These are phyloP conservation scores for Tetrapyrgos nigripes DNA, from an alignment of 1,284 basidiomycete genomes.

Conservation along the genomic window DNA sequence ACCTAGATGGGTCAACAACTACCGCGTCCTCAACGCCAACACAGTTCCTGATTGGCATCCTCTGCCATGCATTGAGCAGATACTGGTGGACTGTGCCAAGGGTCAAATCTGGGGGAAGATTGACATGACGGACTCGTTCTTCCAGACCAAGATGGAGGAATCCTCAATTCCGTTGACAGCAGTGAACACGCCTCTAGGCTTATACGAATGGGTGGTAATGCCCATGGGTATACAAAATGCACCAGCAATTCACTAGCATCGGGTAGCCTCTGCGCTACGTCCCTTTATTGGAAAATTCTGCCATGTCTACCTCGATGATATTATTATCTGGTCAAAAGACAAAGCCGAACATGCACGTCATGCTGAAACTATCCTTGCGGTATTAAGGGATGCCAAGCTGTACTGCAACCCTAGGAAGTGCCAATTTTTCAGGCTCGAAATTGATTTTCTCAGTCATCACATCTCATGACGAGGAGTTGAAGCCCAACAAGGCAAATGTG, in stretches of 20 bases:
- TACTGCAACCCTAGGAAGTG: conserved; percentile 29
- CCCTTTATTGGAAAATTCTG: conserved; percentile 18
- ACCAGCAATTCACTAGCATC: conserved; percentile 37
- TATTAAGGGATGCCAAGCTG: conserved; percentile 18
- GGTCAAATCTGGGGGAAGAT: too few species aligned
- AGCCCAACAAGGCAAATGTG: conserved; percentile 6
- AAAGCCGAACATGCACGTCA: conserved; percentile 29
- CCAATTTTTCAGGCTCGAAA: conserved; percentile 17
- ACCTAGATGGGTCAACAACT: conserved; percentile 43
- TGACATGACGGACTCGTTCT: too few species aligned
- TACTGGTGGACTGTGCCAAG: too few species aligned
- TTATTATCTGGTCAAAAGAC: conserved; percentile 39
- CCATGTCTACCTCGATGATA: too few species aligned
- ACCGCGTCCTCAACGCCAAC: conserved; percentile 36
- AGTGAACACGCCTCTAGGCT: too few species aligned
- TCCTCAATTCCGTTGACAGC: conserved; percentile 37
- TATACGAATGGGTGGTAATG: conserved; percentile 43
- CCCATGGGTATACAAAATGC: conserved; percentile 38
- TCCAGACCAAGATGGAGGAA: conserved; percentile 38
- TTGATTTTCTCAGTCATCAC: conserved; percentile 32
- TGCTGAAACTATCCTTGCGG: conserved; percentile 23
- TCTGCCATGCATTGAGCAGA: neutral
- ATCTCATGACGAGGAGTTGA: conserved; percentile 26
- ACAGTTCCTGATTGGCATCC: conserved; percentile 30
- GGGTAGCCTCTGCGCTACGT: too few species aligned